Conservation (phyloP, 2,329 filamentous ascomycete genomes). For the Arthrobotrys pseudoclavata region DNA sequence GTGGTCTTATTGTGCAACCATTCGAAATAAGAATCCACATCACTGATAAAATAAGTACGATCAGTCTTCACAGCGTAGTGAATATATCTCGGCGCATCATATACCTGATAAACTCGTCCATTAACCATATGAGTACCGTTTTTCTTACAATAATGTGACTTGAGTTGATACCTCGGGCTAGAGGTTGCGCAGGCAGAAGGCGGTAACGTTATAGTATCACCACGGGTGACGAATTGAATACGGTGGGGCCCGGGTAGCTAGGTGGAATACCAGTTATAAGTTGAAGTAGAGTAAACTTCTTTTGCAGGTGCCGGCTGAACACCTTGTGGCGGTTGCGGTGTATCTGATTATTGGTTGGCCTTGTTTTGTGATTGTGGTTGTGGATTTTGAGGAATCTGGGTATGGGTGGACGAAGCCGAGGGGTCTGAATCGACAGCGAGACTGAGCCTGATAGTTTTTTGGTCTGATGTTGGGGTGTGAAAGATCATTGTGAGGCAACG, state of each 20-base stretch:
- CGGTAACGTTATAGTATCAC: neutral
- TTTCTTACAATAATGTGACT: slow-evolving; percentile 6
- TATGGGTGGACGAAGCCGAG: neutral
- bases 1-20: slow-evolving; percentile 18
- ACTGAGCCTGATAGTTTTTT: neutral
- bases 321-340: slow-evolving; percentile 7
- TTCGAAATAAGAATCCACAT: slow-evolving; percentile 13
- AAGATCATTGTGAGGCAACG: neutral
- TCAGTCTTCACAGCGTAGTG: neutral
- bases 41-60: neutral
- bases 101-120: neutral
- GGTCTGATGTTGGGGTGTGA: neutral
- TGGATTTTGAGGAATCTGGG: slow-evolving; percentile 12
- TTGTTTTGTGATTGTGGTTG: slow-evolving; percentile 14
- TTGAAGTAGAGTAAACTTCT: slow-evolving; percentile 3
- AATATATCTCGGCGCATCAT: slow-evolving; percentile 13
- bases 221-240: slow-evolving; percentile 11
- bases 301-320: neutral
- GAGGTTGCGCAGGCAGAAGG: neutral
- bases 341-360: slow-evolving; percentile 4
- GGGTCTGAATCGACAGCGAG: neutral
- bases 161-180: neutral
- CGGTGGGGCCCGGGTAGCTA: neutral
- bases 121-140: slow-evolving; percentile 4
- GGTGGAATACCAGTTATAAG: slow-evolving; percentile 17